A percentile compares a stretch with the other conserved stretches of the same genome.
Conservation (phyloP, 148 eudicot genomes). For the Rhododendron simsii region DNA sequence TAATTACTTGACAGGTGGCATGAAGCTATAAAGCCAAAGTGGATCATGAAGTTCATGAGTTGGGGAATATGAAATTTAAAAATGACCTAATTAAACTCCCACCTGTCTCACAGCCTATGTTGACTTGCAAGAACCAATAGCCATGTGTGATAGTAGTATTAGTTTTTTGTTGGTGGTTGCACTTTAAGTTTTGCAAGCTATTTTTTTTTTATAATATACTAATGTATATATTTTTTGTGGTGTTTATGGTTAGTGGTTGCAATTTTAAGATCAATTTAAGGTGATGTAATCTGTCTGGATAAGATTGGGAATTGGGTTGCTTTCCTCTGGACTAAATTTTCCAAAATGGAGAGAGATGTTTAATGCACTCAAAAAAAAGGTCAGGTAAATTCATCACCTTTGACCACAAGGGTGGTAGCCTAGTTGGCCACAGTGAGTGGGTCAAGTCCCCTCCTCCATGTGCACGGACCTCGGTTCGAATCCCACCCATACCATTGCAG, state of each 20-base stretch:
- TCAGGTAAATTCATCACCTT: not conserved
- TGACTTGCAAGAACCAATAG: not conserved
- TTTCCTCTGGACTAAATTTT: not conserved
- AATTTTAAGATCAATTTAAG: not conserved
- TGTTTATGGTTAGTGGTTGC: conserved; percentile 6
- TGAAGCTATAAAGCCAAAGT: not conserved
- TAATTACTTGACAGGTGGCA: not conserved
- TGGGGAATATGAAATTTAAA: not conserved
- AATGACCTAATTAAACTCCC: not conserved
- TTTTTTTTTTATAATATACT: not conserved
- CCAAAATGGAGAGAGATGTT: not conserved
- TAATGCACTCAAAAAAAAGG: not conserved
- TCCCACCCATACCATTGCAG: no score
- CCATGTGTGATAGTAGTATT: not conserved
- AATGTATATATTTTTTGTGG: not conserved
- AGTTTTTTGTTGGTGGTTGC: conserved; percentile 9
- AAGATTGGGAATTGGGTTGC: not conserved
- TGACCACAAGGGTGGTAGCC: no score
- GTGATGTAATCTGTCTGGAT: conserved; percentile 6
- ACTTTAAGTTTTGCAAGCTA: not conserved
- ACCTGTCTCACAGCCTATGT: not conserved
- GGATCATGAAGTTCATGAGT: not conserved
- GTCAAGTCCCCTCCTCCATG: no score
- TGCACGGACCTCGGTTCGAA: no score
- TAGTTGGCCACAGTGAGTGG: no score